Evolutionary conservation across 1,284 basidiomycete genomes (phyloP), one percentile per base, ranked within the genome.

Genomic region (Sphaerobolus stellatus): DNA sequence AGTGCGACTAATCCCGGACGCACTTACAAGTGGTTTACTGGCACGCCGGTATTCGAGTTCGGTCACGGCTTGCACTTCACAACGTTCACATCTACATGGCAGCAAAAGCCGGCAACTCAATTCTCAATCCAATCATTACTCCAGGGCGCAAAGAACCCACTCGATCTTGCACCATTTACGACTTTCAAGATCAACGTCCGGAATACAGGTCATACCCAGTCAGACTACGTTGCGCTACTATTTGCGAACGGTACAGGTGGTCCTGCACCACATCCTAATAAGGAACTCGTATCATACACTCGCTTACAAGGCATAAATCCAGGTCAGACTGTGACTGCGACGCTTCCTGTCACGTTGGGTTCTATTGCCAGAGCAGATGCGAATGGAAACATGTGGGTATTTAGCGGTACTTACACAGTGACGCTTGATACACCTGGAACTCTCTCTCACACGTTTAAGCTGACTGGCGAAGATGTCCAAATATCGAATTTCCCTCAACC

Each of bases 11-110:
- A 73, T 57, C 80, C 81, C 0, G 81, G 81, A 6, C 73, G 81
- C 36, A 82, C 81, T 13, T 83, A 83, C 67, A 79, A 76, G 58
- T 82, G 80, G 81, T 82, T 76, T 68, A 72, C 69, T 18, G 78
- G 74, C 22, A 71, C 70, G 18, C 75, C 80, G 6, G 68, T 81
- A 16, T 79, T 74, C 62, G 72, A 75, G 49, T 82, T 80, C 59
- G 80, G 80, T 22, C 71, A 72, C 48, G 81, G 80, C 11, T 66
- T 81, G 49, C 79, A 81, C 63, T 82, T 73, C 64, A 82, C 80
- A 14, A 77, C 68, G 16, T 83, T 83, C 68, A 58, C 48, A 9
- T 64, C 76, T 49, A 62, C 64, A 22, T 80, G 76, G 73, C 57
- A 61, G 22, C 50, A 56, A 13, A 52, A 64, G 16, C 73, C 75